phyloP scores from a whole-genome alignment of 2,329 filamentous ascomycete species.

The Cyphellophora attinorum region DNA sequence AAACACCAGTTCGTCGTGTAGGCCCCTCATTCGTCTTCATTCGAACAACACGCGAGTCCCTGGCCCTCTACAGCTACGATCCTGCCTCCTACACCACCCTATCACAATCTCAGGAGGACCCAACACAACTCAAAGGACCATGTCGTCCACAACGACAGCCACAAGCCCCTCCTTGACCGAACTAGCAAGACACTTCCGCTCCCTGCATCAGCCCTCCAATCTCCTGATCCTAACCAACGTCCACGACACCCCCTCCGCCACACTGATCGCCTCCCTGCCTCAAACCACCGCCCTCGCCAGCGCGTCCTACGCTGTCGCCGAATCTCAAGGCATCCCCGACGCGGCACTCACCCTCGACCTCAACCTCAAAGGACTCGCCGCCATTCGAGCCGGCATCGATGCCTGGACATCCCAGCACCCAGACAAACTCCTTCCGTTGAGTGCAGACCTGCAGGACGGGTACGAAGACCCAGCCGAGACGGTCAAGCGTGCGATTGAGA shows the following conservation, averaged over 20 bases:
- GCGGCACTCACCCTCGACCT: conserved; percentile 40
- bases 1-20: no score
- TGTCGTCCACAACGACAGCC: no score
- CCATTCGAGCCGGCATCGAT: conserved; percentile 28
- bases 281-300: conserved; percentile 39
- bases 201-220: conserved; percentile 40
- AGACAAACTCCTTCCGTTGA: conserved; percentile 30
- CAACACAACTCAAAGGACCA: no score
- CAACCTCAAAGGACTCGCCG: conserved; percentile 42
- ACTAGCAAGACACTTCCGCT: no score
- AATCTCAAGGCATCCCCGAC: conserved; percentile 35
- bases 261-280: conserved; percentile 27
- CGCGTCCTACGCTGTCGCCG: conserved; percentile 43
- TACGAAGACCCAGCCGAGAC: conserved; percentile 41
- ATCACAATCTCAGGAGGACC: no score
- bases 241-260: conserved; percentile 44
- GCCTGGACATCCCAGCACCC: conserved; percentile 22
- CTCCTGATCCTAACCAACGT: conserved; percentile 48
- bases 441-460: conserved; percentile 52
- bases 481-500: conserved; percentile 37
- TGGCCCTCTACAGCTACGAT: no score
- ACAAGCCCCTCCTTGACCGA: no score
- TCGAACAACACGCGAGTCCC: no score
- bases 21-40: no score
- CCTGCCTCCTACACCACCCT: no score